Evolutionary conservation across 768 basidiomycete genomes (phyloP).

Genomic region (Mycena chlorophos): DNA sequence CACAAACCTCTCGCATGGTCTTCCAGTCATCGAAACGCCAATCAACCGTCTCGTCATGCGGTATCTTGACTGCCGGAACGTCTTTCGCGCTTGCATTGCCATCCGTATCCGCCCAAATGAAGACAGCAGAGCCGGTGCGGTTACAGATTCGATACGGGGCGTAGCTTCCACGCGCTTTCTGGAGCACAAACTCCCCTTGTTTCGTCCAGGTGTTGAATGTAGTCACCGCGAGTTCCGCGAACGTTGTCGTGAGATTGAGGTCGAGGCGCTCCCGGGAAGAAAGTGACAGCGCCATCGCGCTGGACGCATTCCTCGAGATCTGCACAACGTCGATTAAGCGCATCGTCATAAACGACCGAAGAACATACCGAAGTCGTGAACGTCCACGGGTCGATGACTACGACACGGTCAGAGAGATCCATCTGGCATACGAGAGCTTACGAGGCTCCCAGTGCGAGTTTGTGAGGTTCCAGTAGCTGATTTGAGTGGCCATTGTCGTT

Average conservation of each 20-base stretch:
- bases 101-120: conserved; percentile 83
- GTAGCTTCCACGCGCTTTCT: conserved; percentile 81
- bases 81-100: conserved; percentile 49
- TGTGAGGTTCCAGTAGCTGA: conserved; percentile 95
- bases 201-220: conserved; percentile 71
- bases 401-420: background rate
- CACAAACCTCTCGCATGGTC: conserved; percentile 82
- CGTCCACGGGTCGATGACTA: conserved; percentile 96
- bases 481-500: conserved; percentile 75
- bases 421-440: conserved; percentile 34
- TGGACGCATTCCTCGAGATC: conserved; percentile 50
- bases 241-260: conserved; percentile 86
- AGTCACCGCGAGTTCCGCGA: conserved; percentile 81
- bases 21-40: conserved; percentile 99
- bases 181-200: conserved; percentile 69
- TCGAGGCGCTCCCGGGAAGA: conserved; percentile 83
- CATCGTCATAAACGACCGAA: background rate
- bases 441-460: conserved; percentile 99
- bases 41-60: conserved; percentile 76
- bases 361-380: conserved; percentile 66
- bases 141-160: conserved; percentile 94
- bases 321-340: conserved; percentile 28
- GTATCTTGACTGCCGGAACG: conserved; percentile 56
- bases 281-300: conserved; percentile 59
- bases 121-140: conserved; percentile 81